These are phyloP conservation scores for Phytomonas francai DNA, from an alignment of 208 protist genomes.

Conservation along the genomic window DNA sequence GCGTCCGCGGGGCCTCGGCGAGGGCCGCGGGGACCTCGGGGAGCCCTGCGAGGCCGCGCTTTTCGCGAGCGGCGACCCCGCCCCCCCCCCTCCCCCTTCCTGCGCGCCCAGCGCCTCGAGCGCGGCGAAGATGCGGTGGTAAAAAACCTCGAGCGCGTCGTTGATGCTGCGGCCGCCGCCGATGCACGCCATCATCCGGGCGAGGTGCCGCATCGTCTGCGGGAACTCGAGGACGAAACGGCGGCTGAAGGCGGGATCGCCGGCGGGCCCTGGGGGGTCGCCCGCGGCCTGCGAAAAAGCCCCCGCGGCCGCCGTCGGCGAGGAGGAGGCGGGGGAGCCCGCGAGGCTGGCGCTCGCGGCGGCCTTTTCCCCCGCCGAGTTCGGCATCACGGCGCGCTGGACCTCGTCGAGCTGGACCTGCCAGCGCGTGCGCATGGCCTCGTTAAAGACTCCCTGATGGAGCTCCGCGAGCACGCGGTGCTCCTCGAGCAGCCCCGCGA, in stretches of 20 bases:
- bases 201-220: constrained; percentile 53
- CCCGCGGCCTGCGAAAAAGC: neutral
- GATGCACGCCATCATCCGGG: constrained; percentile 33
- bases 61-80: neutral
- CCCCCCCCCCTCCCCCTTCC: constrained; percentile 17
- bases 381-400: constrained; percentile 72
- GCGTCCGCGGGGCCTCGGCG: neutral
- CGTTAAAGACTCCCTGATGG: constrained; percentile 68
- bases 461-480: constrained; percentile 70
- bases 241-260: constrained; percentile 60
- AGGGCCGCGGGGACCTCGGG: too few species aligned
- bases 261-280: neutral
- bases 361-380: constrained; percentile 16
- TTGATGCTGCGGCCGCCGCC: constrained; percentile 37
- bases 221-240: constrained; percentile 74
- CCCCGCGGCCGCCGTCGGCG: neutral
- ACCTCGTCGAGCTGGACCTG: constrained; percentile 87
- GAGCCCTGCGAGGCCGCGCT: too few species aligned
- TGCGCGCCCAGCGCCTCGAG: constrained; percentile 53
- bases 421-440: constrained; percentile 77
- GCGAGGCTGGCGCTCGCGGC: neutral
- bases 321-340: neutral
- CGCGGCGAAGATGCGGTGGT: constrained; percentile 52
- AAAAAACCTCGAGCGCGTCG: constrained; percentile 74
- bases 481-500: constrained; percentile 60